These are phyloP conservation scores for Stagonosporopsis rhizophila DNA, from an alignment of 2,329 filamentous ascomycete genomes.

Conservation along the genomic window DNA sequence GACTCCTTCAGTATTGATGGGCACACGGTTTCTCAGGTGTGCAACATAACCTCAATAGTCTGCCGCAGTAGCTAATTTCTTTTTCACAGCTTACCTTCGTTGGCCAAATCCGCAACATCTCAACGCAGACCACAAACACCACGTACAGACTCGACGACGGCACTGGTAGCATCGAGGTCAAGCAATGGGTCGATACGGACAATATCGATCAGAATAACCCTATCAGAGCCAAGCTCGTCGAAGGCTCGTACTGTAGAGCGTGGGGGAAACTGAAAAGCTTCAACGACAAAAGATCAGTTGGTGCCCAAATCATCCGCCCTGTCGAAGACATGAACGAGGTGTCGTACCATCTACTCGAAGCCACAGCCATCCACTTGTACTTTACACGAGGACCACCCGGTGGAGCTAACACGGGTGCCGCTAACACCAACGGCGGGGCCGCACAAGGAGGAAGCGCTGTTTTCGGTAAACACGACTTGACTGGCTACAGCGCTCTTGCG, in stretches of 20 bases:
- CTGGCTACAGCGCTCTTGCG: constrained; percentile 61
- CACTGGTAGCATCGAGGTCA: constrained; percentile 89
- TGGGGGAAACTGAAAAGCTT: constrained; percentile 86
- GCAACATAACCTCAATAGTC: not conserved
- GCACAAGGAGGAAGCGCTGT: constrained; percentile 37
- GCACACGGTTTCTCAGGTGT: constrained; percentile 68
- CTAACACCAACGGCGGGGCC: constrained; percentile 37
- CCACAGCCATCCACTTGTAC: constrained; percentile 85
- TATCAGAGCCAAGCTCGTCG: constrained; percentile 63
- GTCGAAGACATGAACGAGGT: constrained; percentile 90
- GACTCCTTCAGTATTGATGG: constrained; percentile 83
- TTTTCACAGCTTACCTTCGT: constrained; percentile 77
- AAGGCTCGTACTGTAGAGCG: constrained; percentile 83
- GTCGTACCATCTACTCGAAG: constrained; percentile 89
- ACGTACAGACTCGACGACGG: constrained; percentile 96
- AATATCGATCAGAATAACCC: constrained; percentile 55
- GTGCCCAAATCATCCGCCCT: constrained; percentile 79
- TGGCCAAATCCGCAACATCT: constrained; percentile 87
- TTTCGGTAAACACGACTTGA: constrained; percentile 44
- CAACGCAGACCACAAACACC: constrained; percentile 85
- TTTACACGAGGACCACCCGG: constrained; percentile 75
- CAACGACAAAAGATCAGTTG: constrained; percentile 81
- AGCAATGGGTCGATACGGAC: constrained; percentile 79
- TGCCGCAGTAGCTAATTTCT: constrained; percentile 18
- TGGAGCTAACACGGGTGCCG: constrained; percentile 48